Evolutionary conservation across 164 flowering plant genomes (phyloP).

Genomic region (Chimonanthus salicifolius): DNA sequence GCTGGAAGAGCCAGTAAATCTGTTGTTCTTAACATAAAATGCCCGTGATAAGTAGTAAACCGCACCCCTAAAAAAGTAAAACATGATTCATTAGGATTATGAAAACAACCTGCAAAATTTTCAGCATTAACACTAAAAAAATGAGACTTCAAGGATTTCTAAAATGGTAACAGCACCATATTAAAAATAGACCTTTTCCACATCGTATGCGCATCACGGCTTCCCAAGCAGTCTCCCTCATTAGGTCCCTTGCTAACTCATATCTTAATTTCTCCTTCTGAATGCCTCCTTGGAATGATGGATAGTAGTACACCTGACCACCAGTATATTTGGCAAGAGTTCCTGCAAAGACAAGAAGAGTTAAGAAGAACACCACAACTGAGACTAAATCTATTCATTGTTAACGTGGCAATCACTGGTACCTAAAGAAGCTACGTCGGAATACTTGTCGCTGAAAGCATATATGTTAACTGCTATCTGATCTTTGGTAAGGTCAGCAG

Average conservation of each 20-base stretch:
- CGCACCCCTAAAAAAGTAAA: slow-evolving; percentile 62
- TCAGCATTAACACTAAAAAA: not conserved
- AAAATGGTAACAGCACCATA: not conserved
- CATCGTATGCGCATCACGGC: slow-evolving; percentile 97
- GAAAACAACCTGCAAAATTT: slow-evolving; percentile 1
- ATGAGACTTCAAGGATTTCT: not conserved
- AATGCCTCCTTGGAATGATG: slow-evolving; percentile 51
- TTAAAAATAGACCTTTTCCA: slow-evolving; percentile 71
- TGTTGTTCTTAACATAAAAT: slow-evolving; percentile 91
- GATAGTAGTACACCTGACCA: slow-evolving; percentile 89
- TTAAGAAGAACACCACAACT: slow-evolving; percentile 1
- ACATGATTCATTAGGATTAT: slow-evolving; percentile 7
- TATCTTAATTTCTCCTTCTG: slow-evolving; percentile 73
- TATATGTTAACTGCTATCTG: slow-evolving; percentile 80
- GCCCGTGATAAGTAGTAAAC: slow-evolving; percentile 85
- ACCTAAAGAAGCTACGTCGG: slow-evolving; percentile 94
- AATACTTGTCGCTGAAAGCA: slow-evolving; percentile 91
- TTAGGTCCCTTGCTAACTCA: slow-evolving; percentile 86
- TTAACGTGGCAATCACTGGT: not conserved
- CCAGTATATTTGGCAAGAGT: slow-evolving; percentile 93
- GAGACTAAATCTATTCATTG: not conserved
- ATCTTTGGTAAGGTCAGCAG: slow-evolving; percentile 82
- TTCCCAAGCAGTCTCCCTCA: slow-evolving; percentile 99
- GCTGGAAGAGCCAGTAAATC: slow-evolving; percentile 94
- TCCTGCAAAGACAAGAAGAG: slow-evolving; percentile 33